phyloP scores from a whole-genome alignment of 345 rosid genomes.

The Ricinus communis region DNA sequence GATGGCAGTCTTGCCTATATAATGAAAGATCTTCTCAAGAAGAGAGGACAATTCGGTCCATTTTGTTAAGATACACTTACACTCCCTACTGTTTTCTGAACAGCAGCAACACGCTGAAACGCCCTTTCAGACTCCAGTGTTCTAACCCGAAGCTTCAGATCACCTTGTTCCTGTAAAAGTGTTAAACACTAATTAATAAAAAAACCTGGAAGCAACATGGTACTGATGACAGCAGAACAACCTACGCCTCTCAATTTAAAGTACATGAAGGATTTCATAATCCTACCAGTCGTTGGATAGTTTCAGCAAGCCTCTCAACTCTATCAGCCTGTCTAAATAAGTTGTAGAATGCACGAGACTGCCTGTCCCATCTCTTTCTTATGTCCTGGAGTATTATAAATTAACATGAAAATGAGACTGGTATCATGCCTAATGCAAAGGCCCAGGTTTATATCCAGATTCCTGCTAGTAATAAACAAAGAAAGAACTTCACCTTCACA shows the following conservation, averaged over 20 bases:
- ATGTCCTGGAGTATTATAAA: conserved; percentile 59
- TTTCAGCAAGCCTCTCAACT: conserved; percentile 85
- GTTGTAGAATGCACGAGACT: conserved; percentile 88
- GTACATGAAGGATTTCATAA: background rate
- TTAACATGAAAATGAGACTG: conserved; percentile 10
- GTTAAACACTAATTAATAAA: background rate
- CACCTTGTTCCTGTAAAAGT: conserved; percentile 88
- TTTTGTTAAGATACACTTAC: too few relatives aligned
- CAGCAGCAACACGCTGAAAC: conserved; percentile 91
- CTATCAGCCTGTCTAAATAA: conserved; percentile 96
- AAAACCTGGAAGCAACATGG: background rate
- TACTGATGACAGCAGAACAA: background rate
- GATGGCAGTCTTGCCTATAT: too few relatives aligned
- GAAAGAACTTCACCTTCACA: conserved; percentile 48
- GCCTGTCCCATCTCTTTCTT: conserved; percentile 92
- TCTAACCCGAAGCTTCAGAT: conserved; percentile 92
- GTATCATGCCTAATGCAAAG: conserved; percentile 10
- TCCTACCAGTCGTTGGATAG: conserved; percentile 78
- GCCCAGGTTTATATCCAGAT: conserved; percentile 21
- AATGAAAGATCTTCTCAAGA: too few relatives aligned
- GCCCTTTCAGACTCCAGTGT: conserved; percentile 92
- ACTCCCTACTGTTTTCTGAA: conserved; percentile 89
- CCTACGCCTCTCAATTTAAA: conserved; percentile 1
- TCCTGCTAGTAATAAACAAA: background rate
- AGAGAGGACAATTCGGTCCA: too few relatives aligned